Evolutionary conservation across 208 protist species (phyloP).

Genomic region (Trypanosoma avium): DNA sequence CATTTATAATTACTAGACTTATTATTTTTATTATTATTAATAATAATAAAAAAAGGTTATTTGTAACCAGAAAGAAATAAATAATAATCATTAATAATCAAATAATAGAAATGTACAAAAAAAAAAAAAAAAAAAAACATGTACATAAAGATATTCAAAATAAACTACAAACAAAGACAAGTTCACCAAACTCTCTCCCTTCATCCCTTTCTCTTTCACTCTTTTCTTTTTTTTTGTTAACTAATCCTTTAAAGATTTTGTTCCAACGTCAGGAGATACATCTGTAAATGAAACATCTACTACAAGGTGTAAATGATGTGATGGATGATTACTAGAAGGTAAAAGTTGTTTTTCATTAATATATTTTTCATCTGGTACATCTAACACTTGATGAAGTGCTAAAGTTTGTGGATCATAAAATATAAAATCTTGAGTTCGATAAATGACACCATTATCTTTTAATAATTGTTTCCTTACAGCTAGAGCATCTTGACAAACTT

Average conservation of each 20-base stretch:
- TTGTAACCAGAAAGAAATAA: too few species aligned
- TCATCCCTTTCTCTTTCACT: neutral
- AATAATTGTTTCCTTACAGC: conserved; percentile 30
- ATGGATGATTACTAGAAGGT: conserved; percentile 66
- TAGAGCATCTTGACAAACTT: conserved; percentile 33
- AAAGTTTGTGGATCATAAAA: conserved; percentile 75
- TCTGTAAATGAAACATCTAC: conserved; percentile 87
- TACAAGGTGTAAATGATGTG: conserved; percentile 76
- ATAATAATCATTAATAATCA: neutral
- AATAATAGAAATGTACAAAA: neutral
- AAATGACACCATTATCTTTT: conserved; percentile 45
- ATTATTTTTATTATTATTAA: neutral
- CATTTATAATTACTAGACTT: neutral
- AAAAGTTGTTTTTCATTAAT: conserved; percentile 59
- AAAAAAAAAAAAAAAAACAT: neutral
- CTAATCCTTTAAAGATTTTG: conserved; percentile 48
- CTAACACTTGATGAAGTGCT: conserved; percentile 77
- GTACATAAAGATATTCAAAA: too few species aligned
- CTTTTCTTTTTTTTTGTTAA: neutral
- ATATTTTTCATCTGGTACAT: conserved; percentile 66
- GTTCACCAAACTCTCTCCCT: too few species aligned
- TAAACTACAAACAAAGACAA: too few species aligned
- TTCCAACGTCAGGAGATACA: conserved; percentile 55
- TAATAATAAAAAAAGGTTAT: conserved; percentile 18
- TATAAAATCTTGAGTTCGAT: conserved; percentile 79